Base-by-base conservation (phyloP, 371 early-diverging fungal species). In the Mucor ambiguus region DNA sequence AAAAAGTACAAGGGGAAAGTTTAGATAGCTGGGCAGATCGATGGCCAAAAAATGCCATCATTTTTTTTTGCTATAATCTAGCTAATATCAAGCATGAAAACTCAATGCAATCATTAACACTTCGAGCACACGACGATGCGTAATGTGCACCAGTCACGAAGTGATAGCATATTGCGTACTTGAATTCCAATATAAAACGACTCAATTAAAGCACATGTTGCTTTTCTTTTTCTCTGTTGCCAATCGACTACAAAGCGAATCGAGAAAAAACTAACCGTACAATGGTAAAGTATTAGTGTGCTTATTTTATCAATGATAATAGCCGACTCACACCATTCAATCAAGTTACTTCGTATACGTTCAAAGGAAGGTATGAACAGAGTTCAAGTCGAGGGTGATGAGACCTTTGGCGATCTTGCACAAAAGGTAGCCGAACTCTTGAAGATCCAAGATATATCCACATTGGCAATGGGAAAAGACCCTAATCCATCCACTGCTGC, bases 311-410 rank as follows among this genome's bases (percentile, higher is more conserved):
- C 8, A 20, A 44, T 44, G n/a, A 8, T 2, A 44, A 9, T 1
- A 8, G 2, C 8, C 4, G 9, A 44, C n/a, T 44, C 7, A 44
- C 20, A n/a, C 9, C 5, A 2, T 20, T 44, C 1, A 9, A 44
- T 4, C 12, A 4, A 89, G 89, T 76, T 95, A 66, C 85, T 96
- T 56, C 91, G 96, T 64, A 79, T 95, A 61, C 88, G 95, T 58
- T 87, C 93, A 41, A 90, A 91, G 58, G 91, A 91, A 37, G 95
- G 95, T 61, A 95, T 93, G 83, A 72, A 78, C 74, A 87, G 96
- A 41, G 73, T 96, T 24, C 88, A 92, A 55, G 85, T 90, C 44
- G 88, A 89, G 38, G 78, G 87, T 1, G 69, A 60, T 20, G 89
- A 87, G 32, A 86, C 82, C 29, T 76, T 89, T 58, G 68, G 60